Conservation (phyloP, 1,284 basidiomycete species). For the Rhodotorula glutinis region DNA sequence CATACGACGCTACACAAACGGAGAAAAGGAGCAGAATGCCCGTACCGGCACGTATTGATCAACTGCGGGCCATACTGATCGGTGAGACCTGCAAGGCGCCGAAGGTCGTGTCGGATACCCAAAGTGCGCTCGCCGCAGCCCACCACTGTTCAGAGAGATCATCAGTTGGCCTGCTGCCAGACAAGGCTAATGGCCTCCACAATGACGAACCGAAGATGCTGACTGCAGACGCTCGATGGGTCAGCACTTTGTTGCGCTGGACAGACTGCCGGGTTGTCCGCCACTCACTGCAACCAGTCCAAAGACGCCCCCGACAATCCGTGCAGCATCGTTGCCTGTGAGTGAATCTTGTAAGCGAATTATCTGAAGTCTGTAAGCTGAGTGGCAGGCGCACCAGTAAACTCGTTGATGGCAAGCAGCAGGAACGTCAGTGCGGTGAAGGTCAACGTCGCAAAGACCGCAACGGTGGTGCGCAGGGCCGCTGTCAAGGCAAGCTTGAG, state of each 20-base stretch:
- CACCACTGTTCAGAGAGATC: not conserved
- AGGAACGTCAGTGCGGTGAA: slow-evolving; percentile 33
- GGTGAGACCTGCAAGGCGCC: not conserved
- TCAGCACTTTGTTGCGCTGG: not conserved
- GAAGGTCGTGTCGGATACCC: not conserved
- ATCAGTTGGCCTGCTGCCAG: not conserved
- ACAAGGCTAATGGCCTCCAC: not conserved
- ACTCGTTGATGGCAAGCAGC: not conserved
- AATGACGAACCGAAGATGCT: too few species aligned
- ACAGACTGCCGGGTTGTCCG: not conserved
- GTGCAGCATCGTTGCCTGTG: slow-evolving; percentile 5
- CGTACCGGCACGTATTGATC: not conserved
- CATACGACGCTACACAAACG: too few species aligned
- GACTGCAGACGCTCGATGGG: not conserved
- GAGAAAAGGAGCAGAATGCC: too few species aligned
- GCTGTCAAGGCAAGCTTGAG: not conserved
- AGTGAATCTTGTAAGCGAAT: too few species aligned
- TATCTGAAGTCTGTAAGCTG: not conserved
- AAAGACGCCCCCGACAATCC: slow-evolving; percentile 26
- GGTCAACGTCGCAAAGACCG: slow-evolving; percentile 22
- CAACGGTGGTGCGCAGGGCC: slow-evolving; percentile 19
- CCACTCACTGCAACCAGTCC: not conserved
- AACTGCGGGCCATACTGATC: not conserved
- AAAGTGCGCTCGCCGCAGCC: not conserved
- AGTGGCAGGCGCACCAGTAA: not conserved